Percentiles rank a stretch among this genome's conserved stretches.
These are phyloP conservation scores for Solanum virginianum DNA, from an alignment of 257 asterid species.

Conservation along the genomic window DNA sequence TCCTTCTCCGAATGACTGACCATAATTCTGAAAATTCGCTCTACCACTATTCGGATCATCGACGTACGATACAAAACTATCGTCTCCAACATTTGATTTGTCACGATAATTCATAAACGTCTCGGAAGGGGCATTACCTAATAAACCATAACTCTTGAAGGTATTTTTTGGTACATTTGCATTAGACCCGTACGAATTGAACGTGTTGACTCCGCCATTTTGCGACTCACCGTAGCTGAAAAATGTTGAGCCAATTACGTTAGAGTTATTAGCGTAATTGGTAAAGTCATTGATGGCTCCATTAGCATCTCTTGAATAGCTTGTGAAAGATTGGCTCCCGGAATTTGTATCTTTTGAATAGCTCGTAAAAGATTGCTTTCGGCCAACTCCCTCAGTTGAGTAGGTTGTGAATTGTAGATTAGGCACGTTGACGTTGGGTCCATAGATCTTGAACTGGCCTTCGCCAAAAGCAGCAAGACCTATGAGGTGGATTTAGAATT, in stretches of 20 bases:
- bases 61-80: slow-evolving; percentile 47
- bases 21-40: slow-evolving; percentile 43
- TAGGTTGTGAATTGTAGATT: slow-evolving; percentile 55
- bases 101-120: slow-evolving; percentile 53
- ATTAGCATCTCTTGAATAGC: slow-evolving; percentile 60
- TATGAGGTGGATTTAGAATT: neutral
- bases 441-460: slow-evolving; percentile 43
- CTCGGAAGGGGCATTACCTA: slow-evolving; percentile 47
- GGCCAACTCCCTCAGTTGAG: slow-evolving; percentile 45
- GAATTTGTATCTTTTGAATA: slow-evolving; percentile 42
- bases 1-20: slow-evolving; percentile 61
- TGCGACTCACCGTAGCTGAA: slow-evolving; percentile 40
- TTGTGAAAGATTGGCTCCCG: slow-evolving; percentile 43
- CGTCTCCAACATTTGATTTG: slow-evolving; percentile 68
- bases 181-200: slow-evolving; percentile 43
- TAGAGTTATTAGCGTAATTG: slow-evolving; percentile 46
- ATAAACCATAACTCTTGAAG: slow-evolving; percentile 46
- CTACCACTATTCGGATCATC: slow-evolving; percentile 42
- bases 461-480: slow-evolving; percentile 39
- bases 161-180: slow-evolving; percentile 44
- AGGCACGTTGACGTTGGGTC: slow-evolving; percentile 27
- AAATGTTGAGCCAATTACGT: slow-evolving; percentile 53
- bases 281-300: slow-evolving; percentile 47
- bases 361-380: slow-evolving; percentile 29
- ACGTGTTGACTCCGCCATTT: slow-evolving; percentile 39